phyloP scores from a whole-genome alignment of 2,329 filamentous ascomycete species.

The Cylindrodendrum hubeiense region DNA sequence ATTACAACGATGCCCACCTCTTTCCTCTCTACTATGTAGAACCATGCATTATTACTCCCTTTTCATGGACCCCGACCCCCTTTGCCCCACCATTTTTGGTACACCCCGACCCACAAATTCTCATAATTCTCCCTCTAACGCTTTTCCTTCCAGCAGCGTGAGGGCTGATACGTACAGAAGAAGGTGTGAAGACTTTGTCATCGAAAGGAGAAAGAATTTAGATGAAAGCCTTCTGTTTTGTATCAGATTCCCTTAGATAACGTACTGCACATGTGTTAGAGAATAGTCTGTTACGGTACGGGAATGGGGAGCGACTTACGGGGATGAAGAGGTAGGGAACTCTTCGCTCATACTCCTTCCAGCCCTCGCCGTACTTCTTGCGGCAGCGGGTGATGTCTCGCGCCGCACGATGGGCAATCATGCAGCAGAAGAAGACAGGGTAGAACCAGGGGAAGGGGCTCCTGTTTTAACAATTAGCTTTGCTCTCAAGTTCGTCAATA shows the following conservation, averaged over 20 bases:
- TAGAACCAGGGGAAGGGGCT: slow-evolving; percentile 95
- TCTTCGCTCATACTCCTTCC: slow-evolving; percentile 81
- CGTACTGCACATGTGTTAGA: slow-evolving; percentile 50
- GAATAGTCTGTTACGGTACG: neutral
- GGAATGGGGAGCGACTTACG: slow-evolving; percentile 48
- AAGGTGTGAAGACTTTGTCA: slow-evolving; percentile 9
- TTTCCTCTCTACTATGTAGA: neutral
- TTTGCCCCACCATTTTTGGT: neutral
- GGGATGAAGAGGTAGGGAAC: slow-evolving; percentile 91
- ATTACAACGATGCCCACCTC: neutral
- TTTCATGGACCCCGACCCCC: neutral
- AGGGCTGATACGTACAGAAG: slow-evolving; percentile 7
- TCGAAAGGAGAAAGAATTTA: neutral
- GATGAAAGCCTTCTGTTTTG: neutral
- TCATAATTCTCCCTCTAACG: slow-evolving; percentile 5
- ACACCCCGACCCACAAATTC: neutral
- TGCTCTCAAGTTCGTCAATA: neutral
- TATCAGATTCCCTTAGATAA: slow-evolving; percentile 50
- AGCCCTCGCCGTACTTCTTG: slow-evolving; percentile 84
- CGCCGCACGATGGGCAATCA: slow-evolving; percentile 84
- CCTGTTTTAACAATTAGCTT: slow-evolving; percentile 38
- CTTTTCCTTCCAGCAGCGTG: neutral
- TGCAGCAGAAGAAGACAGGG: slow-evolving; percentile 82
- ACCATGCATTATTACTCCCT: neutral
- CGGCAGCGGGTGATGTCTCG: slow-evolving; percentile 84